Conservation (phyloP, 192 early-diverging fungal species). For the Chytriomyces sp. region DNA sequence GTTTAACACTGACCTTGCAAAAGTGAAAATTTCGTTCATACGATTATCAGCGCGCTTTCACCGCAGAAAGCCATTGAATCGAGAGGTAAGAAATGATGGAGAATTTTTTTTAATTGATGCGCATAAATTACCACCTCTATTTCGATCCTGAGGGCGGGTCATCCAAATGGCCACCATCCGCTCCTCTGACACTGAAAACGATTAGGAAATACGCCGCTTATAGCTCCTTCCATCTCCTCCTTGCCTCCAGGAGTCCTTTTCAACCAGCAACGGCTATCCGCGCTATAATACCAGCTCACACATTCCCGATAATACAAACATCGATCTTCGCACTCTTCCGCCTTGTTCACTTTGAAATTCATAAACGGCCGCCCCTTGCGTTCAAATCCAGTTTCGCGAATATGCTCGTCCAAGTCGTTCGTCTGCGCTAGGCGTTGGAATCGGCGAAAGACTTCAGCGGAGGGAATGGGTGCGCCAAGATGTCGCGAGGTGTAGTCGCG, state of each 20-base stretch:
- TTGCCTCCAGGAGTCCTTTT: constrained; percentile 7
- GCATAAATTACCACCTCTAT: too few relatives aligned
- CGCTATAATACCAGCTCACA: constrained; percentile 13
- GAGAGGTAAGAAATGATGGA: too few relatives aligned
- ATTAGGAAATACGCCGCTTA: constrained; percentile 14
- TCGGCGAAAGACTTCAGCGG: too few relatives aligned
- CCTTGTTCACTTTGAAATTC: not conserved
- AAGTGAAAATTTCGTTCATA: too few relatives aligned
- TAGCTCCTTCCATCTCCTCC: constrained; percentile 5
- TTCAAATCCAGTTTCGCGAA: constrained; percentile 1
- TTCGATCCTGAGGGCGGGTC: too few relatives aligned
- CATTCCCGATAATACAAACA: constrained; percentile 7
- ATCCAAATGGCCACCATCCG: not conserved
- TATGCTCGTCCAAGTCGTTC: not conserved
- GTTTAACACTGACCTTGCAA: too few relatives aligned
- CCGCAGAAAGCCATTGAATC: too few relatives aligned
- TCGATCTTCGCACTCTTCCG: not conserved
- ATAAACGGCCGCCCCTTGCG: constrained; percentile 7
- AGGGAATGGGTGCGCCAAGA: constrained; percentile 13
- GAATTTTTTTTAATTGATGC: too few relatives aligned
- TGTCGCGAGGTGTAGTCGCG: constrained; percentile 21
- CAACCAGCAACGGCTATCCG: constrained; percentile 16
- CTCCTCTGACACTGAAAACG: not conserved
- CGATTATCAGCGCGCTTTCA: too few relatives aligned
- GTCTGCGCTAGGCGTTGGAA: not conserved